Conservation (phyloP, 1,284 basidiomycete species). For the Grifola frondosa region DNA sequence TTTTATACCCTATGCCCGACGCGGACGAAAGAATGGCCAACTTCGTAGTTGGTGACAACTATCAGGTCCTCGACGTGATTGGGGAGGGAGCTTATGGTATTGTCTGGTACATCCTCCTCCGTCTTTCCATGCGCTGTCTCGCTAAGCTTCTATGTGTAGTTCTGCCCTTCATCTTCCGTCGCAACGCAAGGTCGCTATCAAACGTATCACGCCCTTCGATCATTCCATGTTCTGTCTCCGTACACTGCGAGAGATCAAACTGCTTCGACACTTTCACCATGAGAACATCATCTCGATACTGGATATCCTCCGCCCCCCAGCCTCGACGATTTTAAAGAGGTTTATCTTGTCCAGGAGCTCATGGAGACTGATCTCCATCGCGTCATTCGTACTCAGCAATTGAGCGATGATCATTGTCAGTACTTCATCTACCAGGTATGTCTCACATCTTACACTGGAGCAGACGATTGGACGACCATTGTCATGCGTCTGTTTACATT, state of each 20-base stretch:
- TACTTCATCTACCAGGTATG: constrained; percentile 94
- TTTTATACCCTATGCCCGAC: constrained; percentile 12
- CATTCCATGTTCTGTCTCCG: constrained; percentile 87
- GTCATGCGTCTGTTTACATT: neutral
- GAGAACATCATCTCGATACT: constrained; percentile 86
- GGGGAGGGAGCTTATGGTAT: constrained; percentile 85
- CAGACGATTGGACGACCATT: constrained; percentile 4
- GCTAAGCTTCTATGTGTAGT: constrained; percentile 35
- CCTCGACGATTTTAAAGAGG: constrained; percentile 73
- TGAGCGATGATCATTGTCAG: constrained; percentile 90
- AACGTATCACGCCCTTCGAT: constrained; percentile 85
- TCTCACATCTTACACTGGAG: constrained; percentile 2
- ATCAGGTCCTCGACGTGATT: constrained; percentile 76
- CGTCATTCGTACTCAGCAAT: constrained; percentile 82
- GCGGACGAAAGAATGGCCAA: constrained; percentile 51
- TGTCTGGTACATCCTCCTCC: constrained; percentile 47
- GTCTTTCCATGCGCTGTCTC: constrained; percentile 1
- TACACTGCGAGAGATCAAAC: constrained; percentile 85
- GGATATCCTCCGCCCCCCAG: constrained; percentile 70
- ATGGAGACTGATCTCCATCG: constrained; percentile 92
- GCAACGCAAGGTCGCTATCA: constrained; percentile 63
- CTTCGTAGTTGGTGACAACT: constrained; percentile 65
- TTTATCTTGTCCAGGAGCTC: constrained; percentile 84
- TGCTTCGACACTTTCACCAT: constrained; percentile 77
- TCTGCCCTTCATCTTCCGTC: constrained; percentile 69